Evolutionary conservation across 305 asterid species (phyloP).

Genomic region (Fraxinus ornus): DNA sequence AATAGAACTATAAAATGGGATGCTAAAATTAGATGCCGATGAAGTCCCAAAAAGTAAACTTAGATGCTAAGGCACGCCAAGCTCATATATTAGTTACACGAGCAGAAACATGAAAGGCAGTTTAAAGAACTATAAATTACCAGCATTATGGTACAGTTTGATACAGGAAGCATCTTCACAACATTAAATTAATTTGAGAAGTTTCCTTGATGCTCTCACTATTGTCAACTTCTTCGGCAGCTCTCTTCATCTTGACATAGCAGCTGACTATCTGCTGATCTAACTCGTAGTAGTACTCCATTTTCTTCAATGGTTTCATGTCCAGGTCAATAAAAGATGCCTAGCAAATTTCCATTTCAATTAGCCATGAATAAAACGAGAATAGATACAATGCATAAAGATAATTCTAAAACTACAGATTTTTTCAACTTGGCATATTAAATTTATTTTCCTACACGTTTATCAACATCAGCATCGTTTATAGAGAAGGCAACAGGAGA

Average conservation of each 20-base stretch:
- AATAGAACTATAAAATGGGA: neutral
- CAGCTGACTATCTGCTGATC: conserved; percentile 72
- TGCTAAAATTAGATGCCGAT: neutral
- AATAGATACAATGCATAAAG: conserved; percentile 10
- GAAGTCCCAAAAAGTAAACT: neutral
- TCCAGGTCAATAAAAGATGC: conserved; percentile 89
- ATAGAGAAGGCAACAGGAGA: conserved; percentile 13
- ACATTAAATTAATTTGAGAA: conserved; percentile 18
- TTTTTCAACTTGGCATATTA: neutral
- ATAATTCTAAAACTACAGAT: neutral
- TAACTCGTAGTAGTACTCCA: conserved; percentile 77
- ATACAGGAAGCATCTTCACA: conserved; percentile 17
- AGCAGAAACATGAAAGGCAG: conserved; percentile 15
- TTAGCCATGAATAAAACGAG: conserved; percentile 20
- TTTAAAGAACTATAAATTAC: conserved; percentile 25
- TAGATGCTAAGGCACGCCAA: neutral
- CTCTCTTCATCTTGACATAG: conserved; percentile 51
- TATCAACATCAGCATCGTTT: neutral
- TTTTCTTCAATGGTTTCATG: conserved; percentile 80
- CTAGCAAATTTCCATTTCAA: conserved; percentile 34
- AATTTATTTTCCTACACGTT: conserved; percentile 7
- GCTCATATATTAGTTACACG: neutral
- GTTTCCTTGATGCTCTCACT: conserved; percentile 29
- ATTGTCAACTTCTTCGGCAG: conserved; percentile 31
- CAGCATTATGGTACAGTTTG: conserved; percentile 22